Base-by-base conservation (phyloP, 495 filamentous ascomycete genomes). In the Aspergillus bridgeri region DNA sequence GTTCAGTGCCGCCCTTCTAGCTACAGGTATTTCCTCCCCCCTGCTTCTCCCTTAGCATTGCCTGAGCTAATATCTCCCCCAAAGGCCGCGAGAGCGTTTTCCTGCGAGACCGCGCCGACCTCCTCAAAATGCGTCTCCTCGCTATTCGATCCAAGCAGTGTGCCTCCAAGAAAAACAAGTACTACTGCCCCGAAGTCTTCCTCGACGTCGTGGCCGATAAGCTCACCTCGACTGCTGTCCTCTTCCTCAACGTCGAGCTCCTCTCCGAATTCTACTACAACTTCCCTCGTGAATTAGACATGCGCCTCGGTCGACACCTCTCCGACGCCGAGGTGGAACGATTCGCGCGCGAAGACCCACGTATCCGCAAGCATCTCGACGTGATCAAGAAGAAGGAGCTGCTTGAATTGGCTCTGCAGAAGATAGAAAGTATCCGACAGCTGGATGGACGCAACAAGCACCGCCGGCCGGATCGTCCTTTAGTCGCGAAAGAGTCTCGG, bases 171-270 rank as follows among this genome's bases (percentile, higher is more conserved):
- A 84, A 86, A 59, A 94, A 94, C 78, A 96, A 96, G 79, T 97
- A 98, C 79, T 83, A 92, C 75, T 99, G 94, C 69, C 94, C 94
- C 0, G 94, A 99, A 71, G 81, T 98, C 56, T 98, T 99, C 79
- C 85, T 99, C 24, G 94, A 99, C 68, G 90, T 95, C 9, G 94
- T 97, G 11, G 91, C 94, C 25, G 89, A 95, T 65, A 96, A 98
- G 74, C 86, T 99, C 54, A 92, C 92, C 17, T 86, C 89, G 3
- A 98, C 93, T 0, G 93, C 94, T 11, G 95, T 98, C 9, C 83
- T 99, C 0, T 99, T 99, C 80, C 83, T 99, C 9, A 96, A 99
- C 63, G 95, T 97, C 38, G 94, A 99, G 75, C 82, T 99, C 23
- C 81, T 99, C 43, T 91, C 89, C 5, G 96, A 98, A 67, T 99